phyloP scores from a whole-genome alignment of 306 rosid species.

The Prinsepia uniflora region DNA sequence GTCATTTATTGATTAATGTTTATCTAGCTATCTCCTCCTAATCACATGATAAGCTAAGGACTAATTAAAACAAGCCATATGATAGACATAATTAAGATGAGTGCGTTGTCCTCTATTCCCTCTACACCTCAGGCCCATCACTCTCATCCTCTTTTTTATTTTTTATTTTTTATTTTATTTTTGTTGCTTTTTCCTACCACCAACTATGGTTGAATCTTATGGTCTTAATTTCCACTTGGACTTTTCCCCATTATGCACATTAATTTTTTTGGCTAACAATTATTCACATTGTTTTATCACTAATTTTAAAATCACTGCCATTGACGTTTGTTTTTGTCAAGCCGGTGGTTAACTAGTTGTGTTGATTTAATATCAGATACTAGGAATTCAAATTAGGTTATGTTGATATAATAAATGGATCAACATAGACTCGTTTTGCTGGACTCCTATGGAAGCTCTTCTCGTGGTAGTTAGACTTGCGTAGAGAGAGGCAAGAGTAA shows the following conservation, averaged over 20 bases:
- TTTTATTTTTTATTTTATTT: background rate
- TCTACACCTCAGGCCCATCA: background rate
- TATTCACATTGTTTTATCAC: background rate
- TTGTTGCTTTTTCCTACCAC: slow-evolving; percentile 21
- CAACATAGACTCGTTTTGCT: too few species aligned
- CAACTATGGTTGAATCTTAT: slow-evolving; percentile 22
- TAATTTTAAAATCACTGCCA: background rate
- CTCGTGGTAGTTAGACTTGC: too few species aligned
- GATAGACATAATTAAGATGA: slow-evolving; percentile 5
- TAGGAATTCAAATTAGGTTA: too few species aligned
- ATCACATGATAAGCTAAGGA: slow-evolving; percentile 2
- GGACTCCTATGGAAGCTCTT: too few species aligned
- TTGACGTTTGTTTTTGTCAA: too few species aligned
- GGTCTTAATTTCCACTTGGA: background rate
- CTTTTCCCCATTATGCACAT: background rate
- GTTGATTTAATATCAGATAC: too few species aligned
- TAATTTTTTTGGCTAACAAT: background rate
- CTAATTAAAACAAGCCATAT: slow-evolving; percentile 11
- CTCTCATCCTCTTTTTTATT: background rate
- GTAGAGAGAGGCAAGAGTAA: too few species aligned
- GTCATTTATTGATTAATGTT: slow-evolving; percentile 6
- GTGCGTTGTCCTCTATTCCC: slow-evolving; percentile 11
- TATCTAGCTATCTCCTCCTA: background rate
- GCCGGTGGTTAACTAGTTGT: too few species aligned
- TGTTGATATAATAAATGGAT: too few species aligned